phyloP scores from a whole-genome alignment of 306 rosid species.

The Hylodesmum podocarpum region DNA sequence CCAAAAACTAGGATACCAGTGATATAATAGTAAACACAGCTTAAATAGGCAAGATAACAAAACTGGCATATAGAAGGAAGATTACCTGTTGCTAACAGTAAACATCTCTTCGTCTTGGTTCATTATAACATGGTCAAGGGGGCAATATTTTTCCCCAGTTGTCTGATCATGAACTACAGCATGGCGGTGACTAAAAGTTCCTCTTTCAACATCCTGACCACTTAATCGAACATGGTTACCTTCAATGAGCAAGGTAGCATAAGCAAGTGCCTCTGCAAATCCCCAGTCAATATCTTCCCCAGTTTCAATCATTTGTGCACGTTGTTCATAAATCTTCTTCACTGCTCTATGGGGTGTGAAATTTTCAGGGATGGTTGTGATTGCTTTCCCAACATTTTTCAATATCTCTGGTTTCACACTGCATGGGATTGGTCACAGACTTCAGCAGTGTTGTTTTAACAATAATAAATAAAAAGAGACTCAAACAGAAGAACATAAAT shows the following conservation, averaged over 20 bases:
- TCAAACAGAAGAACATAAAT: conserved; percentile 5
- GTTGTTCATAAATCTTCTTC: conserved; percentile 82
- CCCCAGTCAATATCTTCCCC: conserved; percentile 99
- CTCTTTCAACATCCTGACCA: conserved; percentile 99
- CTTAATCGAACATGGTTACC: conserved; percentile 95
- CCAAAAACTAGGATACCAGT: not conserved
- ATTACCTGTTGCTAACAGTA: conserved; percentile 98
- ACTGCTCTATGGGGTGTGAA: conserved; percentile 91
- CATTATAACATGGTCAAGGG: conserved; percentile 79
- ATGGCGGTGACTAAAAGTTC: conserved; percentile 97
- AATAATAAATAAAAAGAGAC: conserved; percentile 7
- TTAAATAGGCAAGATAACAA: not conserved
- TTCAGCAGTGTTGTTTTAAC: conserved; percentile 8
- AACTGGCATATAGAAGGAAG: not conserved
- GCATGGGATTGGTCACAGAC: conserved; percentile 27
- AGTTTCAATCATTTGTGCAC: conserved; percentile 89
- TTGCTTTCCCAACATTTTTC: conserved; percentile 91
- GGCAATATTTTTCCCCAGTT: conserved; percentile 82
- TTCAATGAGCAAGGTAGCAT: conserved; percentile 86
- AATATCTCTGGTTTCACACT: conserved; percentile 93
- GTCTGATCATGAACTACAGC: conserved; percentile 91
- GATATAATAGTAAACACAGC: not conserved
- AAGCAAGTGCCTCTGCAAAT: conserved; percentile 93
- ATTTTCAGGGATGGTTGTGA: conserved; percentile 72
- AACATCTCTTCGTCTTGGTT: conserved; percentile 92